phyloP scores from a whole-genome alignment of 2,329 filamentous ascomycete species.

The Fusarium nematophilum region DNA sequence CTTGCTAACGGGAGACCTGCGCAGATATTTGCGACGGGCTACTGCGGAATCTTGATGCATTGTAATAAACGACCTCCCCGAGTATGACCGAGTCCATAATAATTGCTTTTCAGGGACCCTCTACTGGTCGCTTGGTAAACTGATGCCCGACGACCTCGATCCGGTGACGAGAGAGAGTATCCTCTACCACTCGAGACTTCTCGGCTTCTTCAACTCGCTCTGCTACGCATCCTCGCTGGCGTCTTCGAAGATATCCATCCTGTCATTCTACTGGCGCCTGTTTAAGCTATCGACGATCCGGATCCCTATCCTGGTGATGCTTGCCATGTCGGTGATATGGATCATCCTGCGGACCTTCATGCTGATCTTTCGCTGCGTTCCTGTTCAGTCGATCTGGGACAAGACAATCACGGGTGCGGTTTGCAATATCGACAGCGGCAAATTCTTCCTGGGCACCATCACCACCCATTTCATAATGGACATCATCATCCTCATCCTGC shows the following conservation, averaged over 20 bases:
- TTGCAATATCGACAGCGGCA: conserved; percentile 45
- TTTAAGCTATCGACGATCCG: conserved; percentile 44
- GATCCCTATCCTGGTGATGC: conserved; percentile 42
- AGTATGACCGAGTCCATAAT: background rate
- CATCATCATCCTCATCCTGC: conserved; percentile 45
- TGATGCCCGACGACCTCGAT: conserved; percentile 19
- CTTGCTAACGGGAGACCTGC: background rate
- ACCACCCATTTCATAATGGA: conserved; percentile 49
- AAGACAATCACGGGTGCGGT: conserved; percentile 37
- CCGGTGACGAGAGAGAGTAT: conserved; percentile 13
- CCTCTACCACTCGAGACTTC: conserved; percentile 24
- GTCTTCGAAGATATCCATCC: conserved; percentile 44
- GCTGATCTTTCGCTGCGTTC: conserved; percentile 49
- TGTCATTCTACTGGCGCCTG: conserved; percentile 46
- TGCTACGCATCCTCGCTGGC: conserved; percentile 44
- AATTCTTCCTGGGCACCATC: conserved; percentile 49
- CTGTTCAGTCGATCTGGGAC: conserved; percentile 50
- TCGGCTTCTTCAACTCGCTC: conserved; percentile 28
- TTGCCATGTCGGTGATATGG: conserved; percentile 40
- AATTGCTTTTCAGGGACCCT: conserved; percentile 24
- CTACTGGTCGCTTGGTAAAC: conserved; percentile 33
- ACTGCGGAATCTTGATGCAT: conserved; percentile 30
- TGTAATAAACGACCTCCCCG: conserved; percentile 8
- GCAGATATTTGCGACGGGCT: conserved; percentile 32
- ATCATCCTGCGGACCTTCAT: conserved; percentile 46